Base-by-base conservation (phyloP, 1,284 basidiomycete species). In the Bjerkandera adusta region DNA sequence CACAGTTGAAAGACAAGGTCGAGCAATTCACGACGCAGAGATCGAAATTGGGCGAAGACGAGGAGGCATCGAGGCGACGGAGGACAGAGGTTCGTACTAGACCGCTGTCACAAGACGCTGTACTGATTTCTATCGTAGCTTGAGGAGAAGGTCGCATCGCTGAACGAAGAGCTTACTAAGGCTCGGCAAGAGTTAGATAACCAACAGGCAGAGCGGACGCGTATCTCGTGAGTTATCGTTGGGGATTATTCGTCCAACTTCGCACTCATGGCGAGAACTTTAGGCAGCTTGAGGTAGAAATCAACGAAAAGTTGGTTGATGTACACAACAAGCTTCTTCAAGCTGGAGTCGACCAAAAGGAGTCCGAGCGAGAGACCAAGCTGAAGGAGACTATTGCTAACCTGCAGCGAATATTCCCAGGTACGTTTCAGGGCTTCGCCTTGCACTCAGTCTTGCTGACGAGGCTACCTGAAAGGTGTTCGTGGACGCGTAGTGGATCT, bases 401-500 rank as follows among this genome's bases (percentile, higher is more conserved):
- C 57, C 68, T 99, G 42, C 92, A 94, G 57, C 77, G 90, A 3
- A 82, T 95, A 33, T 97, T 97, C 67, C 89, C 92, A 42, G 90
- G 88, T 85, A 48, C 2, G 67, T 22, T 26, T 15, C 25, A 15
- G 27, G 10, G 27, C 38, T 10, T 12, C 18, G 18, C 27, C 11
- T 34, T n/a, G n/a, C n/a, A 20, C 30, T 15, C 33, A 21, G 12
- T 48, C 29, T 8, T 12, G 33, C 8, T 36, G 25, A 26, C 25
- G 20, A 18, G 50, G 15, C 30, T 51, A 15, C 10, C 36, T 27
- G 22, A 12, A 39, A 85, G 89, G 92, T 52, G 92, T 96, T 3
- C 81, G 90, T 26, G 97, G 97, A 0, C 82, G 96, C 25, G 81
- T 99, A 3, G 77, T 92, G 25, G 95, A 98, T 62, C 74, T 98